Evolutionary conservation across 805 yeast species (phyloP).

Genomic region (Kluyveromyces aestuarii): DNA sequence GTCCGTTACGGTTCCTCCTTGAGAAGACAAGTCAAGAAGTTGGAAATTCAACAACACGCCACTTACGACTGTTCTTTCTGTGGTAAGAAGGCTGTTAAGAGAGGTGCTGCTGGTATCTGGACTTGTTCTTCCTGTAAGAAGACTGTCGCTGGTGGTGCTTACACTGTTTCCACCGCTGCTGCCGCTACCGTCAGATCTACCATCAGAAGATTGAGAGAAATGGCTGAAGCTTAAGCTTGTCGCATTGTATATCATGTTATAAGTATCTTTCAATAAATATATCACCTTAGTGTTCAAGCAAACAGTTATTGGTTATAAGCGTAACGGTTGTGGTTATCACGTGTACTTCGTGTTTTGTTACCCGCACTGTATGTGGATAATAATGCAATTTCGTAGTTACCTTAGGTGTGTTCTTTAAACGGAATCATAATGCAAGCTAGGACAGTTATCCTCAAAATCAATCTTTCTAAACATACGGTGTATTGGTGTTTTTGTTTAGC

Average conservation of each 20-base stretch:
- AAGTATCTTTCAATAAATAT: constrained; percentile 3
- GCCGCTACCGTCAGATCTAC: constrained; percentile 99
- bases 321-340: not conserved
- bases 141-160: constrained; percentile 99
- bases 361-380: not conserved
- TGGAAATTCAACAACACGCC: constrained; percentile 98
- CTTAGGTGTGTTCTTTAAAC: no score
- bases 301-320: not conserved
- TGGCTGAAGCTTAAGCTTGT: constrained; percentile 90
- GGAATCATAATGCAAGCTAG: no score
- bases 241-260: constrained; percentile 6
- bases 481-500: no score
- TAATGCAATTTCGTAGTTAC: no score
- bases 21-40: constrained; percentile 99
- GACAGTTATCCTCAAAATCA: no score
- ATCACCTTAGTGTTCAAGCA: not conserved
- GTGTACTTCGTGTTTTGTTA: not conserved
- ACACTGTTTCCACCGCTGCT: constrained; percentile 98
- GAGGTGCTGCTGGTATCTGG: constrained; percentile 99
- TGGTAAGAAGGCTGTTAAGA: constrained; percentile 97
- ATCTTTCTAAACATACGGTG: no score
- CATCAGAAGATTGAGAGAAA: constrained; percentile 99
- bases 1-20: constrained; percentile 99
- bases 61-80: constrained; percentile 99
- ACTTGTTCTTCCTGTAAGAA: constrained; percentile 87